Conservation (phyloP, 257 asterid genomes). For the Solanum corneliomulleri region DNA sequence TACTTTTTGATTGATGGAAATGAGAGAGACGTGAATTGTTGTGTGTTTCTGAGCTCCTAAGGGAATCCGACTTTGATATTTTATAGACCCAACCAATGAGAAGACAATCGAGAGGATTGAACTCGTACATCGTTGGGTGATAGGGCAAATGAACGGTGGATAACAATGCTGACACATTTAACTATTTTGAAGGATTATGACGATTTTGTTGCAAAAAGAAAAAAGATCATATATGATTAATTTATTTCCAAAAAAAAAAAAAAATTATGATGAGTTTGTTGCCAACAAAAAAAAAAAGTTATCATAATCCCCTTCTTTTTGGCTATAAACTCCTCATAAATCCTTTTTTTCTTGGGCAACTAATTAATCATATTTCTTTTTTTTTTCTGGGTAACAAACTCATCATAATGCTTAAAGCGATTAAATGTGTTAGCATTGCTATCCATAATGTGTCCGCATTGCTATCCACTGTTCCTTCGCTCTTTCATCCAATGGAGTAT, state of each 20-base stretch:
- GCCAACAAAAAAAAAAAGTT: no score
- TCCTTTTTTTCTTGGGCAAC: background rate
- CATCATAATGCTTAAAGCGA: background rate
- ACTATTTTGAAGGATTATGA: background rate
- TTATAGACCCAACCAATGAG: background rate
- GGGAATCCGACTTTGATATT: no score
- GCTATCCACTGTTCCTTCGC: slow-evolving; percentile 13
- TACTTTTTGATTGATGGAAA: no score
- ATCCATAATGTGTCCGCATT: no score
- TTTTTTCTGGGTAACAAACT: background rate
- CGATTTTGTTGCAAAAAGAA: no score
- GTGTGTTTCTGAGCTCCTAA: background rate
- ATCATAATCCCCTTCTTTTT: background rate
- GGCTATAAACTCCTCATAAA: background rate
- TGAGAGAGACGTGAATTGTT: no score
- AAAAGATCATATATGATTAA: no score
- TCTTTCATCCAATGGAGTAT: slow-evolving; percentile 22
- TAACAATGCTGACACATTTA: background rate
- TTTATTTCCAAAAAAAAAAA: no score
- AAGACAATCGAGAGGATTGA: background rate
- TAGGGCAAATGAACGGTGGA: slow-evolving; percentile 5
- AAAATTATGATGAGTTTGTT: no score
- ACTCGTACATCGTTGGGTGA: slow-evolving; percentile 22
- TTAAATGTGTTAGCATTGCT: background rate
- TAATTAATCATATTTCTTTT: no score